Base-by-base conservation (phyloP, 352 stramenopile genomes). In the Halophytophthora batemanensis region DNA sequence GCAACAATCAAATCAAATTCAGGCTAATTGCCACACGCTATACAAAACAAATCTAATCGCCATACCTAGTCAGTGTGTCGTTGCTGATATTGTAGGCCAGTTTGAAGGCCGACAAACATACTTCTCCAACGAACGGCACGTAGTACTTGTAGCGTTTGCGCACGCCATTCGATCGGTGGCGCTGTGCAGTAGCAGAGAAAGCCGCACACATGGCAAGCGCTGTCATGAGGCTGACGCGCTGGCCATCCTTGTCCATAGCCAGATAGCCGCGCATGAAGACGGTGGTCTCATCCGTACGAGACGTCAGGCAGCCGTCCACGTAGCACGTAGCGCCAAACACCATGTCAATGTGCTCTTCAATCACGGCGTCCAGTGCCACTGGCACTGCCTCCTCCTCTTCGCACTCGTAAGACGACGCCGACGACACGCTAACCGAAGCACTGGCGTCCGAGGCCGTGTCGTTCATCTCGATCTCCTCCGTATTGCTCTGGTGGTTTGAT, bases 61-160 rank as follows among this genome's bases (percentile, higher is more conserved):
- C 39, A 19, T 33, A 48, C 39, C 25, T 45, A 21, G 19, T 45
- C 8, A 45, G 39, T 7, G 39, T 57, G 31, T 57, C 50, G 21
- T 50, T 50, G 50, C 39, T 50, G 7, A 38, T 33, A 33, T 57
- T 57, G 41, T 38, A 57, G 12, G 33, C 50, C 5, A 19, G 15
- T 15, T 57, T 39, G 41, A 57, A 57, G 15, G 39, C 39, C 7
- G 21, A 4, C 21, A 31, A 31, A 21, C 39, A 33, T 2, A 45
- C 39, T 10, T 45, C 25, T 31, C 39, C 39, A 21, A 45, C 21
- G 17, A 45, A 33, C 19, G 39, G 39, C 18, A 45, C 18, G 23
- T 45, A 45, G 18, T 45, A 45, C 18, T 6, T 12, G 25, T 45
- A 45, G n/a, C 39, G 21, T 8, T 18, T 18, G 13, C 39, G 39